Percentiles rank a stretch among this genome's conserved stretches.
Conservation (phyloP, 306 rosid species). For the Calophaca sinica region DNA sequence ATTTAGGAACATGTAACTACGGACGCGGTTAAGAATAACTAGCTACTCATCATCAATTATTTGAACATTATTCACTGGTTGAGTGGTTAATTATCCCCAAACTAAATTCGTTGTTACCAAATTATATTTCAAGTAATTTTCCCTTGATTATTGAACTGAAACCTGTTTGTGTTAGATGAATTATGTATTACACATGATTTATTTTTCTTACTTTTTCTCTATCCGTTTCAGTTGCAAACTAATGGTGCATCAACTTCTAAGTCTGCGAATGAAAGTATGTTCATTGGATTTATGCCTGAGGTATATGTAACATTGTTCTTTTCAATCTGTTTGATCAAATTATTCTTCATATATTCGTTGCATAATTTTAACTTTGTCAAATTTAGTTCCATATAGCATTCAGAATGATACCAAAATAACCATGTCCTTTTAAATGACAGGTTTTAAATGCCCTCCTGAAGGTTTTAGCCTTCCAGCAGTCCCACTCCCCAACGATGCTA, state of each 20-base stretch:
- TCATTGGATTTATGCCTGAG: slow-evolving; percentile 62
- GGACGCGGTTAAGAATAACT: neutral
- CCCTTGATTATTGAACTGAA: slow-evolving; percentile 17
- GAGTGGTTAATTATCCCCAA: slow-evolving; percentile 1
- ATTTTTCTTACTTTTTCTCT: neutral
- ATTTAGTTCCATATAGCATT: slow-evolving; percentile 32
- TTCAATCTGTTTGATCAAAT: neutral
- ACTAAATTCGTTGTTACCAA: neutral
- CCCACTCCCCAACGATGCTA: slow-evolving; percentile 58
- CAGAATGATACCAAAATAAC: slow-evolving; percentile 41
- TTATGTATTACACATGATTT: slow-evolving; percentile 5
- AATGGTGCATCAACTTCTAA: slow-evolving; percentile 42
- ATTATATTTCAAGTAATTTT: slow-evolving; percentile 12
- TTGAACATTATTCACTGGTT: neutral
- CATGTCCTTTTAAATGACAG: slow-evolving; percentile 53
- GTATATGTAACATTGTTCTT: slow-evolving; percentile 43
- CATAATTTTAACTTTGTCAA: slow-evolving; percentile 22
- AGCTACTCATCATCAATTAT: neutral
- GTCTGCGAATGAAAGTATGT: slow-evolving; percentile 53
- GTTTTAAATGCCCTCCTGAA: slow-evolving; percentile 75
- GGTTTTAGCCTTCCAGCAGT: slow-evolving; percentile 69
- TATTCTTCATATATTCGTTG: slow-evolving; percentile 13
- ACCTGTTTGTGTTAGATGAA: slow-evolving; percentile 5
- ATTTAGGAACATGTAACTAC: slow-evolving; percentile 16
- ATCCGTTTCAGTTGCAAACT: slow-evolving; percentile 44